Percentiles rank a stretch among this genome's conserved stretches.
Conservation (phyloP, 116 monocot species). For the Posidonia oceanica region DNA sequence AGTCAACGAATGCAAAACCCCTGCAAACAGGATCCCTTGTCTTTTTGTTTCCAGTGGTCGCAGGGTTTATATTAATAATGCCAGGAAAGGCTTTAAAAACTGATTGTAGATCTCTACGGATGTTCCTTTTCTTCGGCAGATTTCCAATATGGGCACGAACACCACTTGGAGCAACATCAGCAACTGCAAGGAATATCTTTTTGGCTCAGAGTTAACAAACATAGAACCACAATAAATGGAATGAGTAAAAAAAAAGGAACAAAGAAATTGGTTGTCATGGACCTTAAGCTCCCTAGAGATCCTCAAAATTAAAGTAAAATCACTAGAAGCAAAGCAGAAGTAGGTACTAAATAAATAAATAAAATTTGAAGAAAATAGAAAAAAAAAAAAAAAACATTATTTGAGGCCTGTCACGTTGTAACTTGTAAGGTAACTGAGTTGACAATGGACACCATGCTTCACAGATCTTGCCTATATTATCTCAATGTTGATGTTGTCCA, state of each 20-base stretch:
- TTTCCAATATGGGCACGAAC: conserved; percentile 53
- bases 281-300: too few relatives aligned
- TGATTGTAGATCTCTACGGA: conserved; percentile 59
- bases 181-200: conserved; percentile 18
- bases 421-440: too few relatives aligned
- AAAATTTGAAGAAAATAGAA: too few relatives aligned
- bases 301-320: too few relatives aligned
- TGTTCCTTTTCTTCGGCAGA: conserved; percentile 89
- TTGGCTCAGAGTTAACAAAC: not conserved
- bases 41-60: conserved; percentile 63
- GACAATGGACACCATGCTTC: too few relatives aligned
- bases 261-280: too few relatives aligned
- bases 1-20: conserved; percentile 78
- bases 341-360: too few relatives aligned
- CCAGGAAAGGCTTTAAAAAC: conserved; percentile 69
- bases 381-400: too few relatives aligned
- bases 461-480: too few relatives aligned
- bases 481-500: too few relatives aligned
- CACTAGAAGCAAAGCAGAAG: too few relatives aligned
- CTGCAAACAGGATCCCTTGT: conserved; percentile 95
- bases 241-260: not conserved
- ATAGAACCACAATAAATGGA: not conserved
- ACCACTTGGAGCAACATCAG: conserved; percentile 27
- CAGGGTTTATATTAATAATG: conserved; percentile 58
- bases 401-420: too few relatives aligned